phyloP scores from a whole-genome alignment of 2,329 filamentous ascomycete species.

The Trichophaea hybrida region DNA sequence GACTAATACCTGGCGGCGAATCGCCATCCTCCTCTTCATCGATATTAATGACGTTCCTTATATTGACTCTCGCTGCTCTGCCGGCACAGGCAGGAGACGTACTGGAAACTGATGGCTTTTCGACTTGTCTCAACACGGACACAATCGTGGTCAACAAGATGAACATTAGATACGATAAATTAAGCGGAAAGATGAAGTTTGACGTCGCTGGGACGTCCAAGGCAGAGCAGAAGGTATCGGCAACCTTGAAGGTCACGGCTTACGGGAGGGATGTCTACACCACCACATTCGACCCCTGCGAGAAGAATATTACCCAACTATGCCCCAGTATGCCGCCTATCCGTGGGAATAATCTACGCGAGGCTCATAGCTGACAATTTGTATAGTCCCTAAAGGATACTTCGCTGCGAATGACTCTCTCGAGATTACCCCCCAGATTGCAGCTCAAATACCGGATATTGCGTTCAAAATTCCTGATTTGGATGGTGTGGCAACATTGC shows the following conservation, averaged over 20 bases:
- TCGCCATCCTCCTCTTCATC: constrained; percentile 7
- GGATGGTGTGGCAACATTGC: constrained; percentile 65
- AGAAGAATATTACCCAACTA: constrained; percentile 50
- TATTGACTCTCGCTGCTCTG: constrained; percentile 7
- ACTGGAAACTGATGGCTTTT: constrained; percentile 68
- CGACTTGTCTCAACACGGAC: constrained; percentile 48
- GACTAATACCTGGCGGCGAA: constrained; percentile 12
- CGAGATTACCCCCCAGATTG: constrained; percentile 54
- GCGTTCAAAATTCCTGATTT: constrained; percentile 87
- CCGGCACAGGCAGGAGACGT: constrained; percentile 51
- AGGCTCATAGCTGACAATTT: constrained; percentile 3
- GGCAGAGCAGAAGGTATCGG: constrained; percentile 65
- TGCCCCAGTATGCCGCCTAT: constrained; percentile 54
- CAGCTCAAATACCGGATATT: constrained; percentile 66
- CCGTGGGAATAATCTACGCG: background rate
- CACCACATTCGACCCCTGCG: constrained; percentile 73
- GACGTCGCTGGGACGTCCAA: constrained; percentile 66
- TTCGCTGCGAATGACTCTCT: constrained; percentile 63
- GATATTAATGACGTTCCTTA: constrained; percentile 17
- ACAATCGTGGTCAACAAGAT: constrained; percentile 55
- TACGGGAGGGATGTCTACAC: constrained; percentile 73
- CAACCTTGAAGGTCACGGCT: constrained; percentile 59
- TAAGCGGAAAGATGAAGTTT: constrained; percentile 59
- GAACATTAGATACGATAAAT: constrained; percentile 65
- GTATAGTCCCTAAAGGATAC: constrained; percentile 51